phyloP scores from a whole-genome alignment of 164 flowering plant genomes.

The grape (Vitis vinifera) region DNA sequence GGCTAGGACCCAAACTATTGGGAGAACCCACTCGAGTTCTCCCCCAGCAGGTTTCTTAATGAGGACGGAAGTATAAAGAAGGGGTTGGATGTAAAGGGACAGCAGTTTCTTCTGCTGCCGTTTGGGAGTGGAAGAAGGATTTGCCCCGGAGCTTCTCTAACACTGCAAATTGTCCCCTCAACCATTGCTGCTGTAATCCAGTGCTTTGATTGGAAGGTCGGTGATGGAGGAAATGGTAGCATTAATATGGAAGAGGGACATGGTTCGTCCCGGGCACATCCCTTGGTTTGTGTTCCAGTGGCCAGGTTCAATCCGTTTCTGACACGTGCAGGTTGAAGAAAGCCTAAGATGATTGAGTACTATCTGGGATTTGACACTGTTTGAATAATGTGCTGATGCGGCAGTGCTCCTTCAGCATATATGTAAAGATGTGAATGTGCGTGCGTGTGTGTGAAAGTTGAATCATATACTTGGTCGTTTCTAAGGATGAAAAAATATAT shows the following conservation, averaged over 20 bases:
- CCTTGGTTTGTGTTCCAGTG: slow-evolving; percentile 23
- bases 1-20: slow-evolving; percentile 17
- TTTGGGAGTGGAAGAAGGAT: slow-evolving; percentile 59
- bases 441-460: no score
- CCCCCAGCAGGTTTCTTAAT: slow-evolving; percentile 3
- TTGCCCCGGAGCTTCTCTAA: slow-evolving; percentile 40
- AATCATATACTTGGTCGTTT: no score
- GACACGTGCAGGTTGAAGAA: no score
- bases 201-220: slow-evolving; percentile 54
- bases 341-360: no score
- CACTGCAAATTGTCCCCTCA: slow-evolving; percentile 26
- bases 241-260: slow-evolving; percentile 40
- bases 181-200: slow-evolving; percentile 45
- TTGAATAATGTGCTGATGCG: no score
- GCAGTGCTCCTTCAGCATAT: no score
- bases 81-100: slow-evolving; percentile 30
- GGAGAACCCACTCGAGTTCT: slow-evolving; percentile 13
- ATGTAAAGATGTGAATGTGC: no score
- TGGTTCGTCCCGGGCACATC: slow-evolving; percentile 37
- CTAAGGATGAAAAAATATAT: no score
- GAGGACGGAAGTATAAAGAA: neutral
- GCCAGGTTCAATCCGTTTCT: slow-evolving; percentile 2
- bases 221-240: slow-evolving; percentile 3
- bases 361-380: no score
- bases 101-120: slow-evolving; percentile 46